Evolutionary conservation across 1,284 basidiomycete species (phyloP), one percentile per base, ranked within the genome.

Genomic region (Moesziomyces aphidis): DNA sequence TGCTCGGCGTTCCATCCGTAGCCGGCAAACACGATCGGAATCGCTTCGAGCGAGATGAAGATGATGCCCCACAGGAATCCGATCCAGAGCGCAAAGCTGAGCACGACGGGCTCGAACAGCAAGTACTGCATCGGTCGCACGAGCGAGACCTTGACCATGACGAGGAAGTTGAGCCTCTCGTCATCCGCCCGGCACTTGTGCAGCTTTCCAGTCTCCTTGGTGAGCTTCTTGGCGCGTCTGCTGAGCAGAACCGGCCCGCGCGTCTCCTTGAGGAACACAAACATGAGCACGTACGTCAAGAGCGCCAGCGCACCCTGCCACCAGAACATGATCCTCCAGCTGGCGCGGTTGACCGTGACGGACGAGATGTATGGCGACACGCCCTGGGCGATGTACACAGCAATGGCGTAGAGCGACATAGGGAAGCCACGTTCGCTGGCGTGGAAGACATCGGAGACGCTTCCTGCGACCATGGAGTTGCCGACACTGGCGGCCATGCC

Each of bases 31-130:
- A 83, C 80, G 53, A 77, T 69, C 11, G 80, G 78, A 28, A 80
- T 69, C 4, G 73, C 57, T 55, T 69, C 73, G 43, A 76, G 61
- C 10, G 55, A 62, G 36, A 76, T 71, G 17, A 76, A 76, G 42
- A 82, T 71, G 26, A 65, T 58, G 1, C 79, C 74, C 70, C 69
- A 74, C 23, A 63, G 50, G 34, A 76, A 69, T 31, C 69, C 86
- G 50, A 87, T 85, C 86, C 86, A 87, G 34, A 85, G 65, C 1
- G 84, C 80, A 50, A 88, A 77, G 10, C 85, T 85, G 3, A 83
- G 64, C 1, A 87, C 86, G 68, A 87, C 86, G 0, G 87, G 87
- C 60, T 88, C 87, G 17, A 86, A 86, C 50, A 84, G 58, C 47
- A 88, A 85, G 66, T 85, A 85, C 21, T 73, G 56, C 58, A 82